Evolutionary conservation across 2,329 filamentous ascomycete species (phyloP), one percentile per base, ranked within the genome.

Genomic region (Pseudocercospora cruenta): DNA sequence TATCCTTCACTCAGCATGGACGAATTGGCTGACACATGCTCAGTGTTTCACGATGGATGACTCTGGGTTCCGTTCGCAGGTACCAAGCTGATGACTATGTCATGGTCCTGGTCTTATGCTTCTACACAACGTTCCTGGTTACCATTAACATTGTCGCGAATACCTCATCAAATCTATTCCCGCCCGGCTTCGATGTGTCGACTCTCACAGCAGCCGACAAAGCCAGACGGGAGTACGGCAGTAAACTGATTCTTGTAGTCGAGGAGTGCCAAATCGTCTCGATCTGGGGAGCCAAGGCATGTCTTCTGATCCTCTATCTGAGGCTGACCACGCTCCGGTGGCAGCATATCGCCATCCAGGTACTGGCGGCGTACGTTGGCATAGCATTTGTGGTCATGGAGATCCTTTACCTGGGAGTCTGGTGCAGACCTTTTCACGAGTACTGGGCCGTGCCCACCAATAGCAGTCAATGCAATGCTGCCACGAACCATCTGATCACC

Each of bases 61-160:
- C 80, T 9, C 78, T 87, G 31, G 80, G 83, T 16, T 81, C 82
- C 45, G 76, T 82, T 70, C 79, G 76, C 49, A 78, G 78, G 6
- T 81, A 87, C n/a, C 83, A 85, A 70, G 71, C 82, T 26, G 87
- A 88, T 70, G 87, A 89, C 72, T 87, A 82, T 71, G 77, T 86
- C 24, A 88, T 88, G 85, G 49, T 84, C 8, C 78, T 86, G 62
- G 81, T 83, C 7, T 77, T 84, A 67, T 78, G 77, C 12, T 78
- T 78, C 57, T 84, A 87, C 65, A 85, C 83, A 33, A 78, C 79
- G 4, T 78, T 86, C 21, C 80, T 88, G 33, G 79, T 81, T 12
- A 78, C 79, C n/a, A 78, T 82, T 68, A 83, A 83, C 69, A 77
- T 78, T 53, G 80, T 82, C 63, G 73, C 77, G 6, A 74, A 78